A percentile compares a stretch with the other conserved stretches of the same genome.
Conservation (phyloP, 805 yeast species). For the Spencermartinsiella europaea region DNA sequence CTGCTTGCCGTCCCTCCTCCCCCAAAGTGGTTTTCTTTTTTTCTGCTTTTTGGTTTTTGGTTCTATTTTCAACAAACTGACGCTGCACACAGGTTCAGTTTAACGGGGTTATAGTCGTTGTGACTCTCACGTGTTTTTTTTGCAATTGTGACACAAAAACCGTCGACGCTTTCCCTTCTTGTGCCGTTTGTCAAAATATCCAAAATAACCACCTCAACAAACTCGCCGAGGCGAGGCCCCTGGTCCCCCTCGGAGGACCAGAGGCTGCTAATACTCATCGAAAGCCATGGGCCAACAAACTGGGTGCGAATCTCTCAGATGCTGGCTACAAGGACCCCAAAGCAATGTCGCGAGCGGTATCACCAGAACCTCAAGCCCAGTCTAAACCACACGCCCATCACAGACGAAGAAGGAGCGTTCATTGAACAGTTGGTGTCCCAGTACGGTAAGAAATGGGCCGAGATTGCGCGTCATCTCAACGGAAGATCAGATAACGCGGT, state of each 20-base stretch:
- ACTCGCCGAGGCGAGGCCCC: constrained; percentile 57
- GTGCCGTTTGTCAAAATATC: too few species aligned
- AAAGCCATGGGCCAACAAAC: constrained; percentile 70
- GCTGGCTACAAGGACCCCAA: constrained; percentile 75
- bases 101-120: too few species aligned
- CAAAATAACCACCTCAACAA: constrained; percentile 1
- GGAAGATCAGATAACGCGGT: constrained; percentile 90
- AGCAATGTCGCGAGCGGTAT: constrained; percentile 86
- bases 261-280: constrained; percentile 61
- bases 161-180: too few species aligned
- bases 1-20: too few species aligned
- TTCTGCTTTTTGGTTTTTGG: too few species aligned
- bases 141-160: too few species aligned
- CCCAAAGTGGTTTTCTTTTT: too few species aligned
- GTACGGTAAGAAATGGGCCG: constrained; percentile 92
- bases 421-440: constrained; percentile 74
- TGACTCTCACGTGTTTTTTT: too few species aligned
- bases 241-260: constrained; percentile 87
- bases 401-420: constrained; percentile 74
- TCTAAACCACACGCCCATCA: constrained; percentile 74
- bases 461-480: constrained; percentile 78
- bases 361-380: constrained; percentile 88
- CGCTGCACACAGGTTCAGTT: too few species aligned
- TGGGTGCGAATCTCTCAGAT: constrained; percentile 83
- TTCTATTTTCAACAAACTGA: too few species aligned